A percentile compares a stretch with the other conserved stretches of the same genome.
phyloP scores from a whole-genome alignment of 2,329 filamentous ascomycete species.

The Torrubiellomyces zombiae region DNA sequence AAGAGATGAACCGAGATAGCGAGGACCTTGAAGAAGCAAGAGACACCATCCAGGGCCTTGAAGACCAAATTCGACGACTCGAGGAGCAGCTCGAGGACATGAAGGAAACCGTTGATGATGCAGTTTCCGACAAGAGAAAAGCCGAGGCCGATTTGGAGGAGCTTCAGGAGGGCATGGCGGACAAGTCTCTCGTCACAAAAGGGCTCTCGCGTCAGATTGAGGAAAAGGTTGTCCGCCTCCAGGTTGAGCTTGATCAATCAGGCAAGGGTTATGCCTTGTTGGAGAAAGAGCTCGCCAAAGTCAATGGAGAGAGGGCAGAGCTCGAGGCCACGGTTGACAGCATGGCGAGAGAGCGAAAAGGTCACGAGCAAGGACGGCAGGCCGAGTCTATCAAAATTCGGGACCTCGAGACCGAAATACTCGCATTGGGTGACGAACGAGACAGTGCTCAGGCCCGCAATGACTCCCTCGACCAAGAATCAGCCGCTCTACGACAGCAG shows the following conservation, averaged over 20 bases:
- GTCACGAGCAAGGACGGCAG: slow-evolving; percentile 12
- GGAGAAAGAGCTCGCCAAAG: slow-evolving; percentile 31
- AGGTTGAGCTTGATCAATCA: slow-evolving; percentile 44
- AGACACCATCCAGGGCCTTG: slow-evolving; percentile 41
- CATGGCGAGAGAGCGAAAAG: slow-evolving; percentile 16
- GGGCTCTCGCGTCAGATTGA: slow-evolving; percentile 60
- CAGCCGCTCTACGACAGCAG: slow-evolving; percentile 48
- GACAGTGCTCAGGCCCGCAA: slow-evolving; percentile 52
- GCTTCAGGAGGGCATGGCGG: slow-evolving; percentile 60
- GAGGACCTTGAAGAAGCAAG: slow-evolving; percentile 39
- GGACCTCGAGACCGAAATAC: slow-evolving; percentile 41
- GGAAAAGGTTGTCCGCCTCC: slow-evolving; percentile 49
- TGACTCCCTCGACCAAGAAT: slow-evolving; percentile 49
- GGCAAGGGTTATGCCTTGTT: slow-evolving; percentile 31
- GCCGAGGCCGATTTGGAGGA: slow-evolving; percentile 45
- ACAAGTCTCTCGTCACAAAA: slow-evolving; percentile 63
- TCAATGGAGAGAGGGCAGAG: slow-evolving; percentile 27
- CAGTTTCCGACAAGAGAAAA: slow-evolving; percentile 34
- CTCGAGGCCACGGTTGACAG: slow-evolving; percentile 27
- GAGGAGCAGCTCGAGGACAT: slow-evolving; percentile 38
- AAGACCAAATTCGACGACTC: slow-evolving; percentile 34
- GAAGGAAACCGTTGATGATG: slow-evolving; percentile 36
- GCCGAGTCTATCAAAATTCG: slow-evolving; percentile 33
- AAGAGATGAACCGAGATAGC: slow-evolving; percentile 34
- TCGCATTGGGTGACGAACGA: slow-evolving; percentile 46